Base-by-base conservation (phyloP, 2,329 filamentous ascomycete genomes). In the Fonsecaea pedrosoi region DNA sequence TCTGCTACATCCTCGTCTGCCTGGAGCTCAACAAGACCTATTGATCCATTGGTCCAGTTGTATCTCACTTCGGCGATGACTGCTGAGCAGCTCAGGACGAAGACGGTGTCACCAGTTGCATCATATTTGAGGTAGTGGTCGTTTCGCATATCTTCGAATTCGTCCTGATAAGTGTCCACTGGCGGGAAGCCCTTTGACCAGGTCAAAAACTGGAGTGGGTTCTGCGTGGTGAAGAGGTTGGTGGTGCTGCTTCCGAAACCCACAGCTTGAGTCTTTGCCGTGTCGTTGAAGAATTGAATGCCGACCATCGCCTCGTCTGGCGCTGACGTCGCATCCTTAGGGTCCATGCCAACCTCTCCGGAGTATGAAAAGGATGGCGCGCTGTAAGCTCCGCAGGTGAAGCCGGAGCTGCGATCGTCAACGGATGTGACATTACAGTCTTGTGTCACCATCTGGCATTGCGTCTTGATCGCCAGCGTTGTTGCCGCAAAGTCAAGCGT, bases 101-200 rank as follows among this genome's bases (percentile, higher is more conserved):
- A 72, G 54, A 71, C 60, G 7, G 69, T 67, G 42, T 71, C 70
- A n/a, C 70, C 70, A 10, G 54, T 57, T 21, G 53, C 42, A 56
- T 68, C 64, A 30, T 58, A 38, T 53, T 67, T 62, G 25, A 71
- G 45, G 45, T 63, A 71, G 1, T 55, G 34, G 34, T 60, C 64
- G 12, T 34, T 32, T 7, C 54, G 62, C 69, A 71, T 70, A 21
- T 42, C 13, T 40, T 13, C 40, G 54, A 71, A 71, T 53, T 61
- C 65, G 45, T 66, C 57, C 1, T 48, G 63, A 42, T 50, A 48
- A 15, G 70, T 69, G 40, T 71, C 70, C 34, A 70, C 54, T 1
- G 70, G 70, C 18, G 70, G 70, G 48, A 71, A 71, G 15, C 70
- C 70, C 55, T 71, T 71, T 45, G 69, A 70, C 69, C 69, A 71